A percentile compares a stretch with the other conserved stretches of the same genome.
Conservation (phyloP, 148 eudicot species). For the Limonium bicolor region DNA sequence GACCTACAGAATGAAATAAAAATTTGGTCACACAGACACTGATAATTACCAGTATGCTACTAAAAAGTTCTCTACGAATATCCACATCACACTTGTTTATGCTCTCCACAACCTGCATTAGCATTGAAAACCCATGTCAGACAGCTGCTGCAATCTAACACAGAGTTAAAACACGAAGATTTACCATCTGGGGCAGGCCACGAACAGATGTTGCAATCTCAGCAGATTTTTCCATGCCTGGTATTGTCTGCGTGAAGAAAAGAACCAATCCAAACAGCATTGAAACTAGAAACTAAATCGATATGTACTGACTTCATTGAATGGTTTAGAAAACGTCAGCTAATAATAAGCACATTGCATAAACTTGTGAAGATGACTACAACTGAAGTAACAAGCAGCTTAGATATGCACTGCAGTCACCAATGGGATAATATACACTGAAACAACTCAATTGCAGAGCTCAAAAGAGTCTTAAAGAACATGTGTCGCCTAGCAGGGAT, state of each 20-base stretch:
- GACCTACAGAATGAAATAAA: not conserved
- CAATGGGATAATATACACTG: no score
- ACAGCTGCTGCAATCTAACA: not conserved
- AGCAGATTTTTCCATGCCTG: slow-evolving; percentile 68
- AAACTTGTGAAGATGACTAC: no score
- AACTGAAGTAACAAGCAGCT: no score
- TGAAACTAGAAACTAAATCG: not conserved
- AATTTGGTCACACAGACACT: no score
- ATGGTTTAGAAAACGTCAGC: no score
- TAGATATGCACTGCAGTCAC: no score
- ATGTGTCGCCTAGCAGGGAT: no score
- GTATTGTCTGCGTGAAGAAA: slow-evolving; percentile 51
- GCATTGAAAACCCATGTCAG: not conserved
- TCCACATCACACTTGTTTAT: slow-evolving; percentile 93
- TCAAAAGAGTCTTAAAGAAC: no score
- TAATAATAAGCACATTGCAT: no score
- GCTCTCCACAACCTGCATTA: slow-evolving; percentile 78
- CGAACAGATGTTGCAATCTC: slow-evolving; percentile 60
- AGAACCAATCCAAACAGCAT: slow-evolving; percentile 2
- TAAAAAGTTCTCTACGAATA: slow-evolving; percentile 83
- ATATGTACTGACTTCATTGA: no score
- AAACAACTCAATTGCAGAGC: no score
- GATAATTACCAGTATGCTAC: slow-evolving; percentile 69
- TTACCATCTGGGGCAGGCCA: slow-evolving; percentile 91
- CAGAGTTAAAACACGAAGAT: not conserved